A percentile compares a stretch with the other conserved stretches of the same genome.
These are phyloP conservation scores for Yarrowia sp. DNA, from an alignment of 805 yeast species.

Conservation along the genomic window DNA sequence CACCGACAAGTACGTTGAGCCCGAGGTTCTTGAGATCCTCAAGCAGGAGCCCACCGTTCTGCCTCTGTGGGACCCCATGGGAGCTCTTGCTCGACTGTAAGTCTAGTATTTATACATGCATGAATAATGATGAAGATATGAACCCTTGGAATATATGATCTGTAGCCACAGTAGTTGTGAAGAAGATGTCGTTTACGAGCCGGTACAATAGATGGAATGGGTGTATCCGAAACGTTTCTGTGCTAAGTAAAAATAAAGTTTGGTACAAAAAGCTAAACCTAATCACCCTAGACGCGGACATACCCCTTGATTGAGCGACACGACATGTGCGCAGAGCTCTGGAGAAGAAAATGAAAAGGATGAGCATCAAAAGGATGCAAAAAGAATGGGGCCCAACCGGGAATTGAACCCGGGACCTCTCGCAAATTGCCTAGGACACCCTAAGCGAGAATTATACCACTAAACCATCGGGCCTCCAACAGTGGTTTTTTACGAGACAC, in stretches of 20 bases:
- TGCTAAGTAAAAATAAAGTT: not conserved
- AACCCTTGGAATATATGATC: too few relatives aligned
- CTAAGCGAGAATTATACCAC: constrained; percentile 27
- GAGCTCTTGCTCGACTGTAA: constrained; percentile 54
- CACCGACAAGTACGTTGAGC: constrained; percentile 48
- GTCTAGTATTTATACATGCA: not conserved
- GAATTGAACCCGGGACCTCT: constrained; percentile 27
- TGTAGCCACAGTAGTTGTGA: too few relatives aligned
- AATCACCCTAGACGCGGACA: not conserved
- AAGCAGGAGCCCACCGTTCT: constrained; percentile 52
- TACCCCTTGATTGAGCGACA: constrained; percentile 18
- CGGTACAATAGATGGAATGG: too few relatives aligned
- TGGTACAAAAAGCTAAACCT: not conserved
- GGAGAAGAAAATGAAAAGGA: not conserved
- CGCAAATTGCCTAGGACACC: constrained; percentile 26
- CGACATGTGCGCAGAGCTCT: not conserved
- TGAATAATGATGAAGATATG: not conserved
- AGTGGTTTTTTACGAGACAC: not conserved
- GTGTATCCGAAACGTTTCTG: too few relatives aligned
- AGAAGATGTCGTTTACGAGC: too few relatives aligned
- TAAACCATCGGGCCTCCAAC: constrained; percentile 25
- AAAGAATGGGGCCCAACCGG: constrained; percentile 25
- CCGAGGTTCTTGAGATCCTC: constrained; percentile 43
- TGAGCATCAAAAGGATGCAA: not conserved
- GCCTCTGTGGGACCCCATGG: constrained; percentile 80